These are phyloP conservation scores for Halophytophthora batemanensis DNA, from an alignment of 352 stramenopile genomes.

Conservation along the genomic window DNA sequence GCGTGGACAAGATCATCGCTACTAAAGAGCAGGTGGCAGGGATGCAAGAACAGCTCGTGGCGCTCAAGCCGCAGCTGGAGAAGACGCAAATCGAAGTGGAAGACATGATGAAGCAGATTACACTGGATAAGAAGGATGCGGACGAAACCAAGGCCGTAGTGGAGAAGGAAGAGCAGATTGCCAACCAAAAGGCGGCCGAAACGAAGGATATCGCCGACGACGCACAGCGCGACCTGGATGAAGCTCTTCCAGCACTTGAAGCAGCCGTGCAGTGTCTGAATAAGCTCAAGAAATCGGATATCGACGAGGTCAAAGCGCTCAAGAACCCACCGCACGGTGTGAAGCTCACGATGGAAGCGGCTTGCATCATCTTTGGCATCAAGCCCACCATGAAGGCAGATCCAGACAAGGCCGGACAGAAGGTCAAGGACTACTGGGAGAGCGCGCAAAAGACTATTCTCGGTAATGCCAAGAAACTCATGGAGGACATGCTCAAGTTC, in stretches of 20 bases:
- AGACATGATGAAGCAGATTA: constrained; percentile 93
- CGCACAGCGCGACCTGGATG: constrained; percentile 90
- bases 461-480: constrained; percentile 85
- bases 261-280: constrained; percentile 91
- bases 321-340: constrained; percentile 88
- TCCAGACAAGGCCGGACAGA: constrained; percentile 88
- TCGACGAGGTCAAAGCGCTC: constrained; percentile 90
- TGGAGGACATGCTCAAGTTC: constrained; percentile 90
- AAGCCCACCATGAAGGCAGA: constrained; percentile 88
- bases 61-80: constrained; percentile 90
- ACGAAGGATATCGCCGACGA: constrained; percentile 92
- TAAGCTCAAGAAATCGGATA: constrained; percentile 91
- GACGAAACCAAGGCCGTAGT: constrained; percentile 91
- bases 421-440: constrained; percentile 90
- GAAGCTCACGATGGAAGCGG: constrained; percentile 88
- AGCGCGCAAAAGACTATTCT: constrained; percentile 86
- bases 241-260: constrained; percentile 90
- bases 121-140: constrained; percentile 89
- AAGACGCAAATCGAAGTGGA: constrained; percentile 92
- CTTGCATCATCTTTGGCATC: constrained; percentile 94
- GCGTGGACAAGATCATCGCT: constrained; percentile 92
- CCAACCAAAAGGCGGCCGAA: constrained; percentile 90
- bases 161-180: constrained; percentile 89
- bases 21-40: constrained; percentile 91
- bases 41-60: constrained; percentile 91